Conservation (phyloP, 1,284 basidiomycete species). For the Tetrapyrgos nigripes region DNA sequence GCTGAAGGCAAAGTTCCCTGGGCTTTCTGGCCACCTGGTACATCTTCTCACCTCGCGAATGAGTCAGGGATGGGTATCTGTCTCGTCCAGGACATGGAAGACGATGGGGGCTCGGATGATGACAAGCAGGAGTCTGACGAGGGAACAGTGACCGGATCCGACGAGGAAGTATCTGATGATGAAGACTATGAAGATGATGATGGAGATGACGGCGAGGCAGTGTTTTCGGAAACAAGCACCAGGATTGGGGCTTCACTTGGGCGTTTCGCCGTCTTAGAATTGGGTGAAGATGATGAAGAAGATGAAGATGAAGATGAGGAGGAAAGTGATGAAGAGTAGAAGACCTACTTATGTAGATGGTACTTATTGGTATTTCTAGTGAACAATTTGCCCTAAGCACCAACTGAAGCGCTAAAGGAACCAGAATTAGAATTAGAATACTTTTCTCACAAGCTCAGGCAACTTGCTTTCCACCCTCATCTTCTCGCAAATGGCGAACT, state of each 20-base stretch:
- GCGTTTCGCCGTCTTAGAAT: slow-evolving; percentile 17
- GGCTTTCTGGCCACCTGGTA: slow-evolving; percentile 83
- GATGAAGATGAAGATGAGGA: slow-evolving; percentile 29
- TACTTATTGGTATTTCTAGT: too few species aligned
- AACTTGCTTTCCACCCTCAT: too few species aligned
- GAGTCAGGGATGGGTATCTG: slow-evolving; percentile 58
- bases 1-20: slow-evolving; percentile 83
- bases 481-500: too few species aligned
- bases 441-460: too few species aligned
- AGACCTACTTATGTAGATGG: too few species aligned
- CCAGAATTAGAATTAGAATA: too few species aligned
- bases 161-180: slow-evolving; percentile 27
- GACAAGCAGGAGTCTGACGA: too few species aligned
- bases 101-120: slow-evolving; percentile 27
- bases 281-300: slow-evolving; percentile 31
- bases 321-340: too few species aligned
- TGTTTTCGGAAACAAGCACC: slow-evolving; percentile 19
- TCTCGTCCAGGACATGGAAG: slow-evolving; percentile 47
- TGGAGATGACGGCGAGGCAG: slow-evolving; percentile 38
- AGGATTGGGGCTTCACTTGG: background rate
- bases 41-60: slow-evolving; percentile 36
- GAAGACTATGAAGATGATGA: slow-evolving; percentile 29
- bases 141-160: too few species aligned
- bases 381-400: too few species aligned
- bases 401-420: too few species aligned